phyloP scores from a whole-genome alignment of 495 filamentous ascomycete species.

The Penicillium angulare region DNA sequence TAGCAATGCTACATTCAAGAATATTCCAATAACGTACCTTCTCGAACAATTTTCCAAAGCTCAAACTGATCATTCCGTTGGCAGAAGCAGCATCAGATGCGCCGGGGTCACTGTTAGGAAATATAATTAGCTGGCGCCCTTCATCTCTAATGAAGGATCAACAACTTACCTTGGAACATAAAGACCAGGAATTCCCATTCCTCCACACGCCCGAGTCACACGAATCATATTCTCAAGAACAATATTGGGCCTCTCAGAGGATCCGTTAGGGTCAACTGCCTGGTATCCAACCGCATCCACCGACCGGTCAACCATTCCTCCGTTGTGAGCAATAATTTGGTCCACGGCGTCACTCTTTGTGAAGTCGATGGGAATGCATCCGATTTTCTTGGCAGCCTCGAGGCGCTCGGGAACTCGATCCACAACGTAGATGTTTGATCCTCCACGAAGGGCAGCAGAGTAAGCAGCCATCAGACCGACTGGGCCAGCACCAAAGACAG shows the following conservation, averaged over 20 bases:
- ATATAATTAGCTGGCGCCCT: background rate
- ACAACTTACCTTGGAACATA: conserved; percentile 36
- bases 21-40: too few relatives aligned
- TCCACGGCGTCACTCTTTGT: conserved; percentile 36
- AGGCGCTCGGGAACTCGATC: conserved; percentile 55
- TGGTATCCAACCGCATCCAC: conserved; percentile 58
- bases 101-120: conserved; percentile 32
- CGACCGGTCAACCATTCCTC: conserved; percentile 50
- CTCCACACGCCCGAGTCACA: conserved; percentile 46
- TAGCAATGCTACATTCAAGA: too few relatives aligned
- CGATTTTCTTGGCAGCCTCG: conserved; percentile 51
- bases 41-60: conserved; percentile 61
- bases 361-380: conserved; percentile 41
- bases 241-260: conserved; percentile 42
- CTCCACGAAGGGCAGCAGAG: conserved; percentile 51
- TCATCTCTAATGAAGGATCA: background rate
- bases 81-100: conserved; percentile 43
- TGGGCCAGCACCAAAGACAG: conserved; percentile 50
- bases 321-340: conserved; percentile 32
- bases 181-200: conserved; percentile 47
- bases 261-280: conserved; percentile 41
- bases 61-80: conserved; percentile 55
- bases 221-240: conserved; percentile 48
- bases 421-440: conserved; percentile 52
- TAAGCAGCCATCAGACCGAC: conserved; percentile 61